Percentiles rank a stretch among this genome's conserved stretches.
Conservation (phyloP, 768 basidiomycete species). For the Lenzites betulinus region DNA sequence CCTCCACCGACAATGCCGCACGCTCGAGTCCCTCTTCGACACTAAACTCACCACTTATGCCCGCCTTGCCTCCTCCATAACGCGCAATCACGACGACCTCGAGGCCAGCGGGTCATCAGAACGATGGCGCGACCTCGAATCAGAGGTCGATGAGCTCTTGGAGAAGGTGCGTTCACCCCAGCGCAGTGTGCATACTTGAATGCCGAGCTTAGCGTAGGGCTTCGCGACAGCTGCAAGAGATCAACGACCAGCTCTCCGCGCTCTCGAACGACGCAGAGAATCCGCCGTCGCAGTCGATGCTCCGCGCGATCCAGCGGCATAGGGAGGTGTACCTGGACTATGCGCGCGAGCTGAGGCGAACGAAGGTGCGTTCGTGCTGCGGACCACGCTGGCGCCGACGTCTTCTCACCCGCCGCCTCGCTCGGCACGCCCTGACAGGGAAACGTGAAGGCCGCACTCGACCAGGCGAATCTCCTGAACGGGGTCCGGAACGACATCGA, state of each 20-base stretch:
- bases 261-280: constrained; percentile 69
- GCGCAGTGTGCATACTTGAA: not conserved
- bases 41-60: constrained; percentile 90
- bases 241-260: constrained; percentile 74
- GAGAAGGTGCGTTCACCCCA: constrained; percentile 63
- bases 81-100: constrained; percentile 56
- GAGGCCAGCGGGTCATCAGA: constrained; percentile 71
- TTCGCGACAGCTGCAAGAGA: constrained; percentile 72
- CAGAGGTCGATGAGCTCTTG: constrained; percentile 82
- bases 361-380: constrained; percentile 57
- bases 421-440: constrained; percentile 42
- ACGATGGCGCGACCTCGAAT: constrained; percentile 81
- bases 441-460: constrained; percentile 80
- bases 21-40: constrained; percentile 91
- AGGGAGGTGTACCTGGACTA: constrained; percentile 89
- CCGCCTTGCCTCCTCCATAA: constrained; percentile 73
- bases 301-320: constrained; percentile 89
- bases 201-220: constrained; percentile 22
- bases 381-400: not conserved
- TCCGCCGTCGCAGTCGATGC: constrained; percentile 78
- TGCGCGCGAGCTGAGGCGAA: constrained; percentile 78
- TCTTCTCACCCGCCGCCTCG: not conserved
- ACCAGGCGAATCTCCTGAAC: constrained; percentile 83
- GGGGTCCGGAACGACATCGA: constrained; percentile 97
- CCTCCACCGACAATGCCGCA: constrained; percentile 88